Base-by-base conservation (phyloP, 208 protist genomes). In the Trypanosomatidae sp. region DNA sequence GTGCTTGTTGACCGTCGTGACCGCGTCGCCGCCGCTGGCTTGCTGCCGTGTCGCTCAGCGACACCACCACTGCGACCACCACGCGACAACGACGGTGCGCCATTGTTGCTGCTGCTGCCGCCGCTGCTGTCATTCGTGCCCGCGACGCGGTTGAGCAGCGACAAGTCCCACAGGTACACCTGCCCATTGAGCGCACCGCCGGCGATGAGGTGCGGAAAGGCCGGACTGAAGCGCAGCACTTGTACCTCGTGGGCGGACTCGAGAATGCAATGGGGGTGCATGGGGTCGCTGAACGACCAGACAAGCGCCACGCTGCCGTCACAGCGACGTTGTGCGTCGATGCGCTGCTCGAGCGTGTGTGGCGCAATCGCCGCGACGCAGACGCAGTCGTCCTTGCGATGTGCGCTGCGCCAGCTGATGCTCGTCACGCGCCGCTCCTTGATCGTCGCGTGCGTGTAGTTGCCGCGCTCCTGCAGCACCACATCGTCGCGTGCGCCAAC, bases 161-260 rank as follows among this genome's bases (percentile, higher is more conserved):
- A 80, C 18, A 95, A 56, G 40, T 95, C 83, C 85, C 88, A 95
- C 3, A 95, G 54, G 26, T 82, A 88, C 1, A 95, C 66, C 56
- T 95, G 88, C 1, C 88, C 88, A 50, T 93, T 95, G 47, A 91
- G 75, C 5, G 72, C 66, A 2, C 84, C 88, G 39, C 88, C 88
- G 1, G 60, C 85, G 13, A 96, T 61, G 16, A 94, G 53, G 45
- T 88, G 75, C 2, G 82, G 75, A n/a, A 50, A 48, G 0, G 75
- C 50, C 7, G 88, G 88, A 42, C 82, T 89, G 50, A 96, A 96
- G n/a, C 57, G 49, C 15, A 96, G 41, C 7, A 85, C 75, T 49
- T 89, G 79, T 48, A 96, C 81, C 64, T 96, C 88, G 19, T 69
- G 59, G 7, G 84, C 81, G 0, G 88, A 62, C 51, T 94, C 81